These are phyloP conservation scores for Chalciporus piperatoides DNA, from an alignment of 1,284 basidiomycete genomes.

Conservation along the genomic window DNA sequence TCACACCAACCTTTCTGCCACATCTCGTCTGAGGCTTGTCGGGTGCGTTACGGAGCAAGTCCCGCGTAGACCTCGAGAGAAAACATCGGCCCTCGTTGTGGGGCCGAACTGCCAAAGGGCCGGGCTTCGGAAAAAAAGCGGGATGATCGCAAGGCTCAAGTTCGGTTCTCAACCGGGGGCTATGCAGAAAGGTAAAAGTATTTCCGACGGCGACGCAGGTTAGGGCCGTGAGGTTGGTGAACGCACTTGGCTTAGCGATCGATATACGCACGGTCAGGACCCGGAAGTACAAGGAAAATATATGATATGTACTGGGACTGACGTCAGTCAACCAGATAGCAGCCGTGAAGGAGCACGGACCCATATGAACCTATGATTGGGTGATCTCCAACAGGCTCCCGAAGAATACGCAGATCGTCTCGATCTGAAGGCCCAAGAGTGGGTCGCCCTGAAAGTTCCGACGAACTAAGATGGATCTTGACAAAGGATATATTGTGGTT, in stretches of 20 bases:
- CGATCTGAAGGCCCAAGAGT: slow-evolving; percentile 16
- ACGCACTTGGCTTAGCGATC: neutral
- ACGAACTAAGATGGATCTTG: slow-evolving; percentile 15
- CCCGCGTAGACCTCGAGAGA: neutral
- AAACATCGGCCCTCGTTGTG: neutral
- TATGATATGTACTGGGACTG: too few species aligned
- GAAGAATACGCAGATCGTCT: slow-evolving; percentile 6
- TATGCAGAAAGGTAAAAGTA: slow-evolving; percentile 11
- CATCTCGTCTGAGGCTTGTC: too few species aligned
- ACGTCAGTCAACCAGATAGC: neutral
- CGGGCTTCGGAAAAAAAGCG: slow-evolving; percentile 2
- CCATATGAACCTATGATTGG: neutral
- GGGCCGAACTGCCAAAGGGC: slow-evolving; percentile 1
- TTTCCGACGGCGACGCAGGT: neutral
- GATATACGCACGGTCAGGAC: neutral
- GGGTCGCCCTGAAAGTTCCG: slow-evolving; percentile 17
- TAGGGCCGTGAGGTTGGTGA: too few species aligned
- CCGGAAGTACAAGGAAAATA: neutral
- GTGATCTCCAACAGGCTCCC: neutral
- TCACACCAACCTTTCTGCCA: too few species aligned
- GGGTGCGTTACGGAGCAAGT: too few species aligned
- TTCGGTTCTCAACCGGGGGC: slow-evolving; percentile 15
- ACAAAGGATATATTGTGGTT: neutral
- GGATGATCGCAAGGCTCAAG: neutral
- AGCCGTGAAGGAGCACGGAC: neutral